These are phyloP conservation scores for Albophoma yamanashiensis DNA, from an alignment of 2,329 filamentous ascomycete genomes.

Conservation along the genomic window DNA sequence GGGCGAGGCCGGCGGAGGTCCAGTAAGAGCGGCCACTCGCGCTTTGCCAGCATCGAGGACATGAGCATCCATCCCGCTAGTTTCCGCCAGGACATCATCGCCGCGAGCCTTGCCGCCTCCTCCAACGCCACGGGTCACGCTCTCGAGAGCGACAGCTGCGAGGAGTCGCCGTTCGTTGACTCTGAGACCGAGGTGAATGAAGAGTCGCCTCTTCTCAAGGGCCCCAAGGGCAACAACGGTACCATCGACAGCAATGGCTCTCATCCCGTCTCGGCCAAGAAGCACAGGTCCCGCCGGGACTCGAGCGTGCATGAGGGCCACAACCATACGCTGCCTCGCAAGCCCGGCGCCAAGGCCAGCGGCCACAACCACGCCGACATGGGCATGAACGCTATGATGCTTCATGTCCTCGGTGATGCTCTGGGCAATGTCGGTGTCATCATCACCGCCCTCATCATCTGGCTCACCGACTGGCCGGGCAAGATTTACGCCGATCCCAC, in stretches of 20 bases:
- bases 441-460: conserved; percentile 74
- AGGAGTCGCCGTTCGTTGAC: conserved; percentile 32
- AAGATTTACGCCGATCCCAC: conserved; percentile 83
- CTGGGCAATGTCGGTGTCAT: conserved; percentile 84
- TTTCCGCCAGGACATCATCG: conserved; percentile 87
- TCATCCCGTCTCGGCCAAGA: conserved; percentile 10
- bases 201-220: conserved; percentile 35
- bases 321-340: conserved; percentile 69
- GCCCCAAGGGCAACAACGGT: conserved; percentile 17
- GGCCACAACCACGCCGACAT: conserved; percentile 78
- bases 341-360: conserved; percentile 48
- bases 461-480: conserved; percentile 73
- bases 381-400: conserved; percentile 83
- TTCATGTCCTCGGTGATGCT: conserved; percentile 71
- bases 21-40: conserved; percentile 41
- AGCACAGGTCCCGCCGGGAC: conserved; percentile 26
- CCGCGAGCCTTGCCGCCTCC: conserved; percentile 51
- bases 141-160: conserved; percentile 44
- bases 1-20: conserved; percentile 33
- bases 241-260: conserved; percentile 15
- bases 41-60: conserved; percentile 55
- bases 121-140: conserved; percentile 36
- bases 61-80: conserved; percentile 83
- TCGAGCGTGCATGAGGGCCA: conserved; percentile 58
- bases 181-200: conserved; percentile 30